Conservation (phyloP, 768 basidiomycete genomes). For the Steccherinum ochraceum region DNA sequence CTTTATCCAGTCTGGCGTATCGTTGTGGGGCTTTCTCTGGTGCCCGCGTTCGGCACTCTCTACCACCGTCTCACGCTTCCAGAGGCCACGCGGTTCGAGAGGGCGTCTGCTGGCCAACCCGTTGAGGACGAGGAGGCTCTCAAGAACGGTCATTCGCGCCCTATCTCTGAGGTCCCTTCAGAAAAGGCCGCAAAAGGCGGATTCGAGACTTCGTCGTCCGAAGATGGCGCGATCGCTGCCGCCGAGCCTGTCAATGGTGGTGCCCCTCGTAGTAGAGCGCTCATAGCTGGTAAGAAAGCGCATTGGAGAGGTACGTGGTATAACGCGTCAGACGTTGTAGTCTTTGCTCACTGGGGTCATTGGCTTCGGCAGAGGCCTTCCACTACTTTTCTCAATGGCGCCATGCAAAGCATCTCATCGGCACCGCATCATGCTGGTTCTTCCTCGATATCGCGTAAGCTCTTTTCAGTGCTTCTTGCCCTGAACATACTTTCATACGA, state of each 20-base stretch:
- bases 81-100: constrained; percentile 53
- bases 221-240: no score
- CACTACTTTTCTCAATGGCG: constrained; percentile 69
- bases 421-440: constrained; percentile 69
- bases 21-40: constrained; percentile 62
- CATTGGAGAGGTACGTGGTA: not conserved
- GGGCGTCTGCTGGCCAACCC: constrained; percentile 5
- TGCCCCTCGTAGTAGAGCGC: no score
- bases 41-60: constrained; percentile 69
- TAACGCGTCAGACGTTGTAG: not conserved
- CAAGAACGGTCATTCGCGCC: no score
- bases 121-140: not conserved
- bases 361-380: constrained; percentile 39
- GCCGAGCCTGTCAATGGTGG: no score
- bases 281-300: not conserved
- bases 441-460: constrained; percentile 64
- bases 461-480: not conserved
- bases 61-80: constrained; percentile 73
- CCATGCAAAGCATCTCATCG: constrained; percentile 60
- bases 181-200: no score
- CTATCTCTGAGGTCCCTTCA: no score
- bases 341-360: not conserved
- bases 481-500: not conserved
- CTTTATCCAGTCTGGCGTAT: constrained; percentile 58
- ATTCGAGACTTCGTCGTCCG: no score